Percentiles rank a stretch among this genome's conserved stretches.
phyloP scores from a whole-genome alignment of 495 filamentous ascomycete genomes.

The Tuber magnatum region DNA sequence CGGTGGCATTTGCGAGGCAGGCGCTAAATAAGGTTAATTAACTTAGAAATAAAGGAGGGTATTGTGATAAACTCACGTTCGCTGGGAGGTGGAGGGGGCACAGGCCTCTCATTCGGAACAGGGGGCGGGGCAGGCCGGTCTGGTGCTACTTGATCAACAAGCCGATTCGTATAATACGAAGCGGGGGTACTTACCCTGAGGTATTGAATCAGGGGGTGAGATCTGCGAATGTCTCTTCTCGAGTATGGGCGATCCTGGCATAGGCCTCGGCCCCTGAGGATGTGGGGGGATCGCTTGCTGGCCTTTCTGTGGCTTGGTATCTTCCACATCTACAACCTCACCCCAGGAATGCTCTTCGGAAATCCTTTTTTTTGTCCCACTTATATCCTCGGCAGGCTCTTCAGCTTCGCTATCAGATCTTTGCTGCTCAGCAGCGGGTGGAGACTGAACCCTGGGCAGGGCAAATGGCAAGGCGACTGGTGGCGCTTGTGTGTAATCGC shows the following conservation, averaged over 20 bases:
- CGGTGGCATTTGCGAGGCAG: conserved; percentile 48
- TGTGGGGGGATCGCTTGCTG: conserved; percentile 37
- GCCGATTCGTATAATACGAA: not conserved
- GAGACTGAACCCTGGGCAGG: conserved; percentile 35
- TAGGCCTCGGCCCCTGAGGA: conserved; percentile 46
- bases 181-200: conserved; percentile 50
- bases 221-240: conserved; percentile 21
- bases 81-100: conserved; percentile 61
- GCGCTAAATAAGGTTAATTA: conserved; percentile 44
- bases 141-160: conserved; percentile 35
- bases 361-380: conserved; percentile 37
- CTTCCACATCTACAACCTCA: conserved; percentile 59
- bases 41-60: conserved; percentile 15
- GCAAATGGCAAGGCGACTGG: conserved; percentile 43
- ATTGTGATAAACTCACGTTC: conserved; percentile 52
- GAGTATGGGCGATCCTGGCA: conserved; percentile 39
- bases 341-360: conserved; percentile 43
- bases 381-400: conserved; percentile 41
- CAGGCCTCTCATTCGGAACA: conserved; percentile 56
- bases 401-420: conserved; percentile 45
- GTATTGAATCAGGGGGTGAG: conserved; percentile 46
- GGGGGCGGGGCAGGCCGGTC: conserved; percentile 53
- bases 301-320: conserved; percentile 49
- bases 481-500: conserved; percentile 41
- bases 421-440: conserved; percentile 36